These are phyloP conservation scores for Monosporascus sp. DNA, from an alignment of 2,329 filamentous ascomycete genomes.

Conservation along the genomic window DNA sequence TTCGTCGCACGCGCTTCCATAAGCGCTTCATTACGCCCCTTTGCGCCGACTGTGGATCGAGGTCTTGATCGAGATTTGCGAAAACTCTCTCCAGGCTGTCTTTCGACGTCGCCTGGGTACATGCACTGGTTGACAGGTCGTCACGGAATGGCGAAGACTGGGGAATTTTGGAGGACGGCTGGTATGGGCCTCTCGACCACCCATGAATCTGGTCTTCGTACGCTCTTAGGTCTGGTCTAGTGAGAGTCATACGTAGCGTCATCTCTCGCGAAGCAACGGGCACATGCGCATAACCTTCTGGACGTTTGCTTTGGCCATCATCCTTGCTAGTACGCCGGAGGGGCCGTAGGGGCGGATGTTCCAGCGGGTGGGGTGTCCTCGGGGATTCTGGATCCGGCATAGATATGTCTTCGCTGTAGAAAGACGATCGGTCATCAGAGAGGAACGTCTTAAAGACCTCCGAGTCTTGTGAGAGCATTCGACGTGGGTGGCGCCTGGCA, in stretches of 20 bases:
- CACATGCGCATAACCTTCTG: constrained; percentile 44
- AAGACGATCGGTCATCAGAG: constrained; percentile 48
- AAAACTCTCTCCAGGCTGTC: constrained; percentile 51
- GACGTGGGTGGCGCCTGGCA: constrained; percentile 17
- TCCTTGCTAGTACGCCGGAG: constrained; percentile 22
- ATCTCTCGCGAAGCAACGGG: constrained; percentile 70
- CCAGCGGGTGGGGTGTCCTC: constrained; percentile 47
- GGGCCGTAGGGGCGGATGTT: constrained; percentile 32
- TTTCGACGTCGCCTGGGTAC: constrained; percentile 35
- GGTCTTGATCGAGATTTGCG: constrained; percentile 46
- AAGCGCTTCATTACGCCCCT: constrained; percentile 56
- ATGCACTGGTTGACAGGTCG: constrained; percentile 27
- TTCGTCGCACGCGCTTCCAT: constrained; percentile 57
- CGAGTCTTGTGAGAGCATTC: constrained; percentile 30
- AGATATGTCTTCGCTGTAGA: constrained; percentile 51
- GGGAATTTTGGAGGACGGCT: constrained; percentile 25
- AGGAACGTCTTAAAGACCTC: constrained; percentile 43
- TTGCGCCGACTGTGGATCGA: constrained; percentile 43
- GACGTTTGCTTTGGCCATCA: constrained; percentile 25
- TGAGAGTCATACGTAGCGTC: constrained; percentile 95
- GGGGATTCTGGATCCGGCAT: constrained; percentile 56
- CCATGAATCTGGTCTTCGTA: constrained; percentile 69
- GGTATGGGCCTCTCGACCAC: constrained; percentile 48
- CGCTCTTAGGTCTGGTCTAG: constrained; percentile 77
- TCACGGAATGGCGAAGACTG: constrained; percentile 24